Evolutionary conservation across 108 stramenopile species (phyloP).

Genomic region (Skeletonema costatum): DNA sequence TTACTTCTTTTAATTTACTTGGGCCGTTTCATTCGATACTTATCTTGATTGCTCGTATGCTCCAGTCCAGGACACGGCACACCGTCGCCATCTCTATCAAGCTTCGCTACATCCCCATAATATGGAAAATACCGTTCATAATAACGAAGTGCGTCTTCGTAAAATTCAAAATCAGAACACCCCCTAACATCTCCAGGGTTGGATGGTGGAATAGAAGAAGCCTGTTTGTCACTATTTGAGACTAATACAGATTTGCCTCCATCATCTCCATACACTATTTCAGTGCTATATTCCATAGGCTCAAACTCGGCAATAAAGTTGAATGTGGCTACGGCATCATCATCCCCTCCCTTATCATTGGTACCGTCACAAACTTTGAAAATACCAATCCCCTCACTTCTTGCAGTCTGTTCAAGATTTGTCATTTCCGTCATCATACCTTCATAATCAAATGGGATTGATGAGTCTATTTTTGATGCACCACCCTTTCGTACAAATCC

Average conservation of each 20-base stretch:
- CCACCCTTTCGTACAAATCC: constrained; percentile 21
- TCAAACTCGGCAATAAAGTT: constrained; percentile 58
- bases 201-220: constrained; percentile 13
- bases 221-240: not conserved
- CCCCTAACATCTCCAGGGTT: constrained; percentile 57
- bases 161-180: constrained; percentile 66
- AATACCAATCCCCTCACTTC: constrained; percentile 40
- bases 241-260: constrained; percentile 43
- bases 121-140: constrained; percentile 59
- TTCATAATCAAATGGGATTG: not conserved
- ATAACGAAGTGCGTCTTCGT: constrained; percentile 64
- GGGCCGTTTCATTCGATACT: constrained; percentile 63
- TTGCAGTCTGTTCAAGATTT: constrained; percentile 36
- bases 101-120: constrained; percentile 64
- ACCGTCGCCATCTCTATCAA: constrained; percentile 73
- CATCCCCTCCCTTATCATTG: not conserved
- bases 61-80: constrained; percentile 74
- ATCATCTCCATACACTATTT: constrained; percentile 47
- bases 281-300: constrained; percentile 43
- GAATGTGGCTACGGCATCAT: not conserved
- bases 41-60: constrained; percentile 49
- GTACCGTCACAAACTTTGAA: constrained; percentile 31
- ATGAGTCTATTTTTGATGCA: not conserved
- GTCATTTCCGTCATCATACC: constrained; percentile 19
- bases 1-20: not conserved